Base-by-base conservation (phyloP, 148 eudicot species). In the Rhododendron williamsianum region DNA sequence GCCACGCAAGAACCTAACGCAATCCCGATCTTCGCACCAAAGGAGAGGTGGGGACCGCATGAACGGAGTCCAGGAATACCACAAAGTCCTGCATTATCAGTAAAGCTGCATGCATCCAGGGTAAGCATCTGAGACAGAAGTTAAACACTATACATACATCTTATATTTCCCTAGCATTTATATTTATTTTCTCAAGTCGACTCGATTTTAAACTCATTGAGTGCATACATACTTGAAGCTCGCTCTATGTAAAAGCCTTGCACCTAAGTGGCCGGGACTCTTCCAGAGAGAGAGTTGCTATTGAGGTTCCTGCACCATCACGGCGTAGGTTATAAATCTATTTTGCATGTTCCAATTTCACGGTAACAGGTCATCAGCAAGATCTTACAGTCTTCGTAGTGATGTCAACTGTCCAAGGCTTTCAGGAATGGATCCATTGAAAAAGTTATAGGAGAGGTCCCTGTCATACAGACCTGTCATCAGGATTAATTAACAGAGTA, bases 361-460 rank as follows among this genome's bases (percentile, higher is more conserved):
- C 12, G 18, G 71, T 21, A 88, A 81, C 51, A 35, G 79, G 18
- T 30, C 36, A 73, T 60, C 46, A 41, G 52, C 71, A 84, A 23
- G 49, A 87, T 60, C 98, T 92, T 94, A 97, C 99, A 97, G 89
- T 91, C 84, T 95, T 35, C 88, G 86, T 74, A 97, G 87, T 19
- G 93, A 90, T 43, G 93, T 89, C 82, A 97, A 82, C 85, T 93
- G 94, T 89, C 99, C 99, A 74, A 97, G 85, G 86, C 91, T 94
- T 82, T 92, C 98, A 10, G 99, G 99, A 87, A 97, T 91, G n/a
- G 99, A 94, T 54, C 98, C 98, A 78, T 95, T 97, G 81, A 97
- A 89, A 80, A 88, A 92, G 89, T 97, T 97, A 92, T 92, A 95
- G 27, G 99, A 97, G 54, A 97, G 94, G 88, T 97, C 99, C 93